Percentiles rank a stretch among this genome's conserved stretches.
Evolutionary conservation across 306 rosid species (phyloP).

Genomic region (Cucurbita moschata): DNA sequence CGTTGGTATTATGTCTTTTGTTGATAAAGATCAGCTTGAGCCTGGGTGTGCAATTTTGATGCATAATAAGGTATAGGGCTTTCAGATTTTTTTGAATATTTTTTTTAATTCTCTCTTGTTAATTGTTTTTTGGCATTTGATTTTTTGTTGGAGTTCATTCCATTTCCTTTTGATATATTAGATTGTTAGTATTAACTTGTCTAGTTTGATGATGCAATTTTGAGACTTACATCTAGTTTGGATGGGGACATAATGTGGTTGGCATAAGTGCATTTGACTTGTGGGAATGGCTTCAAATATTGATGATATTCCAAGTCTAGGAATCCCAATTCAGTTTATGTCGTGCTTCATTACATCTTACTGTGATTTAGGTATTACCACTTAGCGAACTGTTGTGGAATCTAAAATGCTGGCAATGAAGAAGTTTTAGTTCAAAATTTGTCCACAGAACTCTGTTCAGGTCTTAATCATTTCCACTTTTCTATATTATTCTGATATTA

Average conservation of each 20-base stretch:
- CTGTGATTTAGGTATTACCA: not conserved
- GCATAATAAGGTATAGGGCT: slow-evolving; percentile 72
- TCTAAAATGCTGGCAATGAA: not conserved
- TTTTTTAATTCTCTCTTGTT: not conserved
- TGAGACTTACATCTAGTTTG: not conserved
- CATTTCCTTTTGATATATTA: not conserved
- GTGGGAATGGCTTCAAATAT: not conserved
- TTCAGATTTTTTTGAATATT: not conserved
- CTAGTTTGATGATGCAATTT: not conserved
- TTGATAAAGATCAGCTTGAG: slow-evolving; percentile 91
- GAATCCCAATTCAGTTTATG: not conserved
- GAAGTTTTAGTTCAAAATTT: not conserved
- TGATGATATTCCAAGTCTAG: not conserved
- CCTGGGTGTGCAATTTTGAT: slow-evolving; percentile 96
- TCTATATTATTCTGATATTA: not conserved
- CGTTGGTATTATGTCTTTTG: slow-evolving; percentile 83
- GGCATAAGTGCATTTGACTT: not conserved
- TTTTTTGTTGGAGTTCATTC: not conserved
- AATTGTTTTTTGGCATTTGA: not conserved
- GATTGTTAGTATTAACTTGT: not conserved
- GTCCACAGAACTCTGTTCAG: not conserved
- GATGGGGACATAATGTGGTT: not conserved
- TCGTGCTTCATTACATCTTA: not conserved
- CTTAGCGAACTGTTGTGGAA: not conserved
- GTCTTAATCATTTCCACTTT: not conserved